Conservation (phyloP, 129 eudicot genomes). For the Ambrosia artemisiifolia region DNA sequence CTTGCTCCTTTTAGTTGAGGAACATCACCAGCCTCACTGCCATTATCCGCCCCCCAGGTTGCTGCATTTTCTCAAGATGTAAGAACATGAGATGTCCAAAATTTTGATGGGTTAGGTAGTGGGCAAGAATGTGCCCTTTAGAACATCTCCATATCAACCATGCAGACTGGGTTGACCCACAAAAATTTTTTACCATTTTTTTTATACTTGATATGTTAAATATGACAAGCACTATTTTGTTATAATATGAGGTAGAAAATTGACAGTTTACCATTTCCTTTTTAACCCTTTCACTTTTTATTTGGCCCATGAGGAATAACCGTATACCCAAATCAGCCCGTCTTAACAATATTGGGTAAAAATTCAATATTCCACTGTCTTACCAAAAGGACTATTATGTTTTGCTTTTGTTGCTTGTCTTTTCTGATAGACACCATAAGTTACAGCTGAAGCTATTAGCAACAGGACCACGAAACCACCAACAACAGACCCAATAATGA, state of each 20-base stretch:
- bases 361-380: conserved; percentile 2
- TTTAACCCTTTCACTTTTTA: neutral
- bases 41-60: conserved; percentile 60
- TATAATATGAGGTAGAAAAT: neutral
- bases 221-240: neutral
- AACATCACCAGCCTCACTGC: conserved; percentile 47
- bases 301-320: neutral
- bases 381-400: conserved; percentile 68
- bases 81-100: neutral
- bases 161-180: neutral
- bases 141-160: neutral
- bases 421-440: conserved; percentile 53
- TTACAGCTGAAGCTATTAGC: conserved; percentile 45
- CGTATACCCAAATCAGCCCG: neutral
- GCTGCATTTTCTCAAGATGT: conserved; percentile 45
- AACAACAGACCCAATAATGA: conserved; percentile 56
- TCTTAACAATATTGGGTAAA: no score
- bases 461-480: conserved; percentile 52
- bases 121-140: neutral
- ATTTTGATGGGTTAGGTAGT: neutral
- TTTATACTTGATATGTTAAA: neutral
- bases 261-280: neutral
- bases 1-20: conserved; percentile 85
- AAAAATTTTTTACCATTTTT: neutral
- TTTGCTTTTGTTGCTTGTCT: conserved; percentile 48